Percentiles rank a stretch among this genome's conserved stretches.
phyloP scores from a whole-genome alignment of 1,139 yeast genomes.

The Petasospora rhodanensis region DNA sequence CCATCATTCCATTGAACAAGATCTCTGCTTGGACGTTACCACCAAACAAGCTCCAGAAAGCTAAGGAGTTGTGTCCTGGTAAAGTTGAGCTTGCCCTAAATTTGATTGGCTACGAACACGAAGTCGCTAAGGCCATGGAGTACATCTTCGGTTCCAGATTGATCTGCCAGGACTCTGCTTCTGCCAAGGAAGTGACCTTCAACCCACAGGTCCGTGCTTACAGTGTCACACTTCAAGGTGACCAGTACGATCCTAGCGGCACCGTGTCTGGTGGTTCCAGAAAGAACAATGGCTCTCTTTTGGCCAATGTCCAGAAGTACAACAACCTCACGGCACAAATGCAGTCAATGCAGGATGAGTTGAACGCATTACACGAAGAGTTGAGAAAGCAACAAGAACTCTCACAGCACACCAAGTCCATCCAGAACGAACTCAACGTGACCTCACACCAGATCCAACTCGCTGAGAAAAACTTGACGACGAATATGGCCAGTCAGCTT shows the following conservation, averaged over 20 bases:
- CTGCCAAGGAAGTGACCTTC: slow-evolving; percentile 85
- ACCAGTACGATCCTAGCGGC: slow-evolving; percentile 93
- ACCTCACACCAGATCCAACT: slow-evolving; percentile 65
- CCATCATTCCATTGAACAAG: slow-evolving; percentile 88
- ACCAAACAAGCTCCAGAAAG: slow-evolving; percentile 43
- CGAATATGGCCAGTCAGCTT: slow-evolving; percentile 50
- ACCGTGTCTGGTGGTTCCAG: slow-evolving; percentile 95
- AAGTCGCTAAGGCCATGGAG: slow-evolving; percentile 79
- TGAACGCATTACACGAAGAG: slow-evolving; percentile 38
- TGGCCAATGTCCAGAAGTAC: slow-evolving; percentile 65
- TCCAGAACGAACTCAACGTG: slow-evolving; percentile 63
- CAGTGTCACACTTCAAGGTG: slow-evolving; percentile 93
- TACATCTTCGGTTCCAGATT: slow-evolving; percentile 87
- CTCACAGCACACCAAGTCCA: slow-evolving; percentile 47
- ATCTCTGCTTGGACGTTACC: slow-evolving; percentile 57
- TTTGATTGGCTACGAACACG: slow-evolving; percentile 67
- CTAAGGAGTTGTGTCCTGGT: slow-evolving; percentile 70
- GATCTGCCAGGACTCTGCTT: slow-evolving; percentile 79
- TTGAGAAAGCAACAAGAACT: slow-evolving; percentile 43
- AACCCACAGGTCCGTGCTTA: slow-evolving; percentile 75
- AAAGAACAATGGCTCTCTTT: slow-evolving; percentile 49
- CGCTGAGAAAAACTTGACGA: slow-evolving; percentile 54
- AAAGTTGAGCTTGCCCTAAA: slow-evolving; percentile 86
- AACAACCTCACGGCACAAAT: slow-evolving; percentile 47
- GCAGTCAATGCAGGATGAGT: slow-evolving; percentile 35